These are phyloP conservation scores for Senecio squalidus DNA, from an alignment of 140 eudicot species.

Conservation along the genomic window DNA sequence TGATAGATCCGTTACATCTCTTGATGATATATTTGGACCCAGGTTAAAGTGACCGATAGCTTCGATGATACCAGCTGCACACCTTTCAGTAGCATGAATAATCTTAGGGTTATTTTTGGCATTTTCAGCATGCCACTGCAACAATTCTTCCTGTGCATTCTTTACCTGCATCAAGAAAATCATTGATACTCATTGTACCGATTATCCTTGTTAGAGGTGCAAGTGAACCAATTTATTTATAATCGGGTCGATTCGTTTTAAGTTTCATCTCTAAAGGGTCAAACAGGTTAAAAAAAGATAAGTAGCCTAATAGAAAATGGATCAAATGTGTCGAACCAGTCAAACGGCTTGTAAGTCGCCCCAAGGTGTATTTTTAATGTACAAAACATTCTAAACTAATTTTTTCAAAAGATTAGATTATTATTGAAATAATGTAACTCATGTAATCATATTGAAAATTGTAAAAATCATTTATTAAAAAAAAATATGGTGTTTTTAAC, in stretches of 20 bases:
- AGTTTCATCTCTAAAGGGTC: neutral
- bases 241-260: neutral
- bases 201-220: no score
- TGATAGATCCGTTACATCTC: slow-evolving; percentile 55
- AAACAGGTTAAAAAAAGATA: neutral
- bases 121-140: slow-evolving; percentile 88
- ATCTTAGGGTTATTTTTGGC: slow-evolving; percentile 84
- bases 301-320: neutral
- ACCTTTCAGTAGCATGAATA: slow-evolving; percentile 87
- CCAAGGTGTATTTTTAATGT: no score
- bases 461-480: no score
- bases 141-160: slow-evolving; percentile 95
- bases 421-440: no score
- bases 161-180: slow-evolving; percentile 51
- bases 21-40: slow-evolving; percentile 75
- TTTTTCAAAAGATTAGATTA: no score
- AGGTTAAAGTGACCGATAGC: slow-evolving; percentile 89
- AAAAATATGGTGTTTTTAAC: no score
- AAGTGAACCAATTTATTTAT: neutral
- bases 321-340: neutral
- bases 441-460: no score
- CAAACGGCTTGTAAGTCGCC: no score
- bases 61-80: slow-evolving; percentile 94
- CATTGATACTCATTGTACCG: neutral
- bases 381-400: no score